Base-by-base conservation (phyloP, 768 basidiomycete species). In the Phaeotremella fagi region DNA sequence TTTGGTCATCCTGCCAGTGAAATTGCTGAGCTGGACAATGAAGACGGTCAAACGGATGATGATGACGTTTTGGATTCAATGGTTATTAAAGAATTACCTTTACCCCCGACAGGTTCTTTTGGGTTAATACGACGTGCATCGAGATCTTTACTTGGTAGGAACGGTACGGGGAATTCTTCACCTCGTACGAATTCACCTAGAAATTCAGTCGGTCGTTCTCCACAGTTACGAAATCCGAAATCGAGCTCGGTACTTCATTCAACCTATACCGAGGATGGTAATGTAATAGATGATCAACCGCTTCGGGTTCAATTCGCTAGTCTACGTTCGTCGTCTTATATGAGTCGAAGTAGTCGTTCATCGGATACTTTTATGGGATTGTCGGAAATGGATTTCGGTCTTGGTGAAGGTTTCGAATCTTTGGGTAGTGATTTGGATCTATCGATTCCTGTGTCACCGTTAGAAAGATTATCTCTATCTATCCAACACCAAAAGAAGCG, bases 401-500 rank as follows among this genome's bases (percentile, higher is more conserved):
- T 58, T 14, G 50, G 50, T 22, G 56, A 54, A 20, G 60, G 60
- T 11, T 61, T 61, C 38, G 55, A 46, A 22, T 31, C 56, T 12
- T 50, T 61, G 16, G 25, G 23, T 11, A 41, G 12, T 6, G 38
- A 41, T 22, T 41, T 41, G 20, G 7, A 41, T 18, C 38, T 41
- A 6, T 12, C 9, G 6, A 12, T 9, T 20, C 38, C 38, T 12
- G 38, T 7, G 7, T 22, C 11, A 12, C 9, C 7, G 7, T 11
- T 6, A 6, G 9, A 41, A 41, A 7, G 38, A 41, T 18, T 41
- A 41, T 41, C 38, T 7, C n/a, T n/a, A n/a, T n/a, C n/a, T n/a
- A n/a, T n/a, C n/a, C n/a, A n/a, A n/a, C n/a, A n/a, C n/a, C n/a
- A n/a, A n/a, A n/a, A n/a, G n/a, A n/a, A n/a, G n/a, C n/a, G n/a